Conservation (phyloP, 164 flowering plant species). For the Berberis thunbergii region DNA sequence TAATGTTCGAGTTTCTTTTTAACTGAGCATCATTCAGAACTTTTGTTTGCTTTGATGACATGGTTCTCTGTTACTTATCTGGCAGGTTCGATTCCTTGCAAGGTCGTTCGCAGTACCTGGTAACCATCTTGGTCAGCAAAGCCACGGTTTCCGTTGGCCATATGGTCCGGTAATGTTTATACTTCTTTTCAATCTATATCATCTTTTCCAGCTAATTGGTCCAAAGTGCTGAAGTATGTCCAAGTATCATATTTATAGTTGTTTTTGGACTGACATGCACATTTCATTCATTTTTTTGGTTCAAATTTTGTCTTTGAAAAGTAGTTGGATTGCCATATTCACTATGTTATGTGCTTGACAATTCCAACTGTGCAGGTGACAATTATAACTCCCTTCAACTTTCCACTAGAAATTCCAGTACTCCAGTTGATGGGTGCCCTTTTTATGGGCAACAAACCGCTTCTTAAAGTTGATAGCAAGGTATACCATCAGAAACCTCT, state of each 20-base stretch:
- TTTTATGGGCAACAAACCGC: constrained; percentile 95
- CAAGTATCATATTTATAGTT: background rate
- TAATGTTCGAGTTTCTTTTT: background rate
- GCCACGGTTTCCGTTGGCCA: constrained; percentile 98
- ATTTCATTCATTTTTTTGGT: background rate
- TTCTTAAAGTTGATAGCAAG: constrained; percentile 97
- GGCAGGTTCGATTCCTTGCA: constrained; percentile 92
- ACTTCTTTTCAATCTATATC: background rate
- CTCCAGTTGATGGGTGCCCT: constrained; percentile 99
- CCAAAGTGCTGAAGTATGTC: background rate
- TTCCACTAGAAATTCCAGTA: constrained; percentile 90
- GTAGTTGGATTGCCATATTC: background rate
- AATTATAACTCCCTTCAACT: constrained; percentile 90
- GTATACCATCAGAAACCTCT: constrained; percentile 20
- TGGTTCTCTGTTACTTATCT: constrained; percentile 1
- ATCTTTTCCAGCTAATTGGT: background rate
- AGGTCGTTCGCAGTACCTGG: constrained; percentile 98
- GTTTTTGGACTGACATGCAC: too few species aligned
- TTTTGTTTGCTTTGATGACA: background rate
- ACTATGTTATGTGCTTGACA: background rate
- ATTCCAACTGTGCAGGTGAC: constrained; percentile 54
- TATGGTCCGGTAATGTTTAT: constrained; percentile 87
- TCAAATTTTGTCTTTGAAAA: background rate
- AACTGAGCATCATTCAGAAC: background rate
- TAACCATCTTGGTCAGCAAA: constrained; percentile 98